Evolutionary conservation across 2,329 filamentous ascomycete genomes (phyloP), one percentile per base, ranked within the genome.

Genomic region (Tricladium varicosporioides): DNA sequence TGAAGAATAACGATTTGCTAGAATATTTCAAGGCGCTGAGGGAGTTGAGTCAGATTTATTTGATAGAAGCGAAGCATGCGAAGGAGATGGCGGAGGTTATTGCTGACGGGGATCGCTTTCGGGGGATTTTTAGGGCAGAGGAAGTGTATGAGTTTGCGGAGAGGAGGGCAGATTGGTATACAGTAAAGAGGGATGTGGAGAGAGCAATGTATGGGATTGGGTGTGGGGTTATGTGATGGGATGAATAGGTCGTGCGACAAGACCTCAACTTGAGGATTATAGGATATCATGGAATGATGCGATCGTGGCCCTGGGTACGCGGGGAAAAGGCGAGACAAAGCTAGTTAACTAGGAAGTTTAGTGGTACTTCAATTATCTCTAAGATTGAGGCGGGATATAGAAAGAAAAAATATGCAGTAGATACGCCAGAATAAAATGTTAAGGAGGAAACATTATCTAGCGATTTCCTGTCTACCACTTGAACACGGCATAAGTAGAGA

Each of bases 131-230:
- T 69, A 83, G 92, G 16, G 91, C 93, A 0, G 94, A 99, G 72
- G 94, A 99, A 76, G 94, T 97, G 2, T 96, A 96, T 68, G 93
- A 97, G 77, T 99, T 95, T 76, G 94, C 93, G 1, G 92, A 97
- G 74, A 79, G 94, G 64, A 80, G 94, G 65, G 92, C 92, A 50
- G 94, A 99, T 75, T 99, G 94, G 94, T 96, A 94, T 71, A 82
- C 88, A 65, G 91, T 99, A 10, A 89, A 88, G 76, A 85, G 83
- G 62, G 85, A 92, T 61, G 94, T 99, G 5, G 94, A 99, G 78
- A 88, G 89, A 74, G 92, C 92, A 60, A 97, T 99, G 92, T 97
- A 97, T 75, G 94, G 94, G 4, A 84, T 96, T 71, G 93, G 94
- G 59, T 99, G 94, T 73, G 72, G 71, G 47, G 70, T 95, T 45